These are phyloP conservation scores for Hericium rajendrae DNA, from an alignment of 768 basidiomycete genomes.

Conservation along the genomic window DNA sequence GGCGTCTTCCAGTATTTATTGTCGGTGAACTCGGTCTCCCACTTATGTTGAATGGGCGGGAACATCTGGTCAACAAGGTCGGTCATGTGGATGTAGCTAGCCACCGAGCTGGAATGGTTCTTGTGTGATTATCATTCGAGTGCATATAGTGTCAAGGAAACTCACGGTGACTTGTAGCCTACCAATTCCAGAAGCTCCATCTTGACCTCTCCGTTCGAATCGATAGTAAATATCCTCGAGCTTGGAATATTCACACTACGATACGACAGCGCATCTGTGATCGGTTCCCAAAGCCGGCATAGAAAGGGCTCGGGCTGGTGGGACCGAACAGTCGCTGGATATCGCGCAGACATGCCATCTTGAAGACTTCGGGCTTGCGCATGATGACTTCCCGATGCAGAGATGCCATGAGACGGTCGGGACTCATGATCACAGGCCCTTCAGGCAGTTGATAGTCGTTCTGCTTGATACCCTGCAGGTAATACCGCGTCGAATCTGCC, in stretches of 20 bases:
- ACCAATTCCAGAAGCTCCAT: conserved; percentile 94
- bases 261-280: conserved; percentile 98
- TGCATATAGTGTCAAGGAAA: conserved; percentile 7
- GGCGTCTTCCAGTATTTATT: conserved; percentile 94
- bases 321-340: conserved; percentile 86
- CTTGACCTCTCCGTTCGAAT: conserved; percentile 90
- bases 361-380: conserved; percentile 99
- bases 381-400: conserved; percentile 96
- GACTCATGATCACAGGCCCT: conserved; percentile 98
- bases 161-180: conserved; percentile 92
- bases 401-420: conserved; percentile 88
- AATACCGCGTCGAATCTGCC: conserved; percentile 92
- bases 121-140: not conserved
- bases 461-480: conserved; percentile 90
- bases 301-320: conserved; percentile 68
- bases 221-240: conserved; percentile 93
- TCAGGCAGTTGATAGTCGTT: conserved; percentile 95
- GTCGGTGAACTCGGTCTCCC: conserved; percentile 87
- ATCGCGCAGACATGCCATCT: conserved; percentile 97
- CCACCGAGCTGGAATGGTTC: conserved; percentile 1
- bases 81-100: conserved; percentile 95
- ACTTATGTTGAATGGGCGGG: conserved; percentile 86
- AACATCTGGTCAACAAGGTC: conserved; percentile 99
- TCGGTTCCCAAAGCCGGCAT: conserved; percentile 98
- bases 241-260: conserved; percentile 91